Conservation (phyloP, 208 protist species). For the Trypanosoma platydactyli region DNA sequence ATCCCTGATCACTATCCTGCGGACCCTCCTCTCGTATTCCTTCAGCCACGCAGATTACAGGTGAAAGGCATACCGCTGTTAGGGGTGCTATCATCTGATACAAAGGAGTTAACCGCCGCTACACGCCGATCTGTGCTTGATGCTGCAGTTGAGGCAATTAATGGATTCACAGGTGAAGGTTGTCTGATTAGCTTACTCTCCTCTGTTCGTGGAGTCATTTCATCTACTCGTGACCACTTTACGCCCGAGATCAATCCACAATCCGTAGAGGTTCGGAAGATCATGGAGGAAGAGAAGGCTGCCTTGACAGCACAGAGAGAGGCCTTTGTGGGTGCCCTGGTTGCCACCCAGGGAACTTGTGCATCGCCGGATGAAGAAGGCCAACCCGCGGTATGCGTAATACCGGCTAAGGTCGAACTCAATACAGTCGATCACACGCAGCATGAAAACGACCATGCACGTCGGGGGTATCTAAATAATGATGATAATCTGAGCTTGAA, state of each 20-base stretch:
- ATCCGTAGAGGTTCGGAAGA: neutral
- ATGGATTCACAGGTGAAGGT: conserved; percentile 52
- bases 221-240: conserved; percentile 19
- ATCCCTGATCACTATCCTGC: conserved; percentile 78
- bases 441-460: conserved; percentile 30
- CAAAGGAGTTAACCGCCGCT: conserved; percentile 57
- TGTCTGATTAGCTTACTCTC: conserved; percentile 75
- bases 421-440: conserved; percentile 50
- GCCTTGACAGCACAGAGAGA: conserved; percentile 55
- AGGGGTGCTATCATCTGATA: conserved; percentile 47
- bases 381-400: conserved; percentile 43
- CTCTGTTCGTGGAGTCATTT: conserved; percentile 62
- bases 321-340: conserved; percentile 64
- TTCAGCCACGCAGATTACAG: conserved; percentile 43
- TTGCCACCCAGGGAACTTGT: conserved; percentile 26
- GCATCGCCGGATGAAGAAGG: conserved; percentile 42
- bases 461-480: conserved; percentile 46
- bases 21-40: conserved; percentile 67
- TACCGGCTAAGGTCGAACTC: conserved; percentile 71
- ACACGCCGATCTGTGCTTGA: conserved; percentile 68
- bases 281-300: conserved; percentile 22
- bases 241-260: neutral
- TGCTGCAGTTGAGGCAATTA: conserved; percentile 69
- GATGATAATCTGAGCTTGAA: conserved; percentile 39
- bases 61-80: conserved; percentile 28